Evolutionary conservation across 768 basidiomycete species (phyloP).

Genomic region (Suillus spraguei): DNA sequence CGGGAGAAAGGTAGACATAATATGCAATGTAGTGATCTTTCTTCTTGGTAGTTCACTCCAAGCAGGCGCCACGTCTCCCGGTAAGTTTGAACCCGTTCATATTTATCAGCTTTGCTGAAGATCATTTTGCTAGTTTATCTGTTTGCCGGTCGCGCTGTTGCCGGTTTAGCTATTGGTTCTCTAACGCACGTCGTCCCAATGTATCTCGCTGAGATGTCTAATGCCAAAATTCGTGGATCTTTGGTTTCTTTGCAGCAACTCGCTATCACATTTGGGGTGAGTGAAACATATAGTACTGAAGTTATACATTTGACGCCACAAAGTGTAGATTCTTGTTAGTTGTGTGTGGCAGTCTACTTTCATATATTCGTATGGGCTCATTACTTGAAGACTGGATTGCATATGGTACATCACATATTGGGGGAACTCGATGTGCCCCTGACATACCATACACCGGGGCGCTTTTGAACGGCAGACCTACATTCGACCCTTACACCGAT

Average conservation of each 20-base stretch:
- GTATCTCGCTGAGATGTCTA: conserved; percentile 42
- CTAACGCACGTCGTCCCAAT: conserved; percentile 32
- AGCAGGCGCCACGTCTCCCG: conserved; percentile 29
- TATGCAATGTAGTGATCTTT: conserved; percentile 32
- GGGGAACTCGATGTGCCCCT: conserved; percentile 34
- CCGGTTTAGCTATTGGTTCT: conserved; percentile 22
- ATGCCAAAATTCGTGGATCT: conserved; percentile 39
- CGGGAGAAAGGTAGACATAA: conserved; percentile 31
- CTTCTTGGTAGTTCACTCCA: conserved; percentile 34
- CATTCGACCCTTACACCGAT: conserved; percentile 31
- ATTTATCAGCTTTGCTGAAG: neutral
- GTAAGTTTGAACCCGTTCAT: conserved; percentile 13
- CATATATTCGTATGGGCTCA: no score
- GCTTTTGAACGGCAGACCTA: conserved; percentile 34
- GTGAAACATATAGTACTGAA: conserved; percentile 11
- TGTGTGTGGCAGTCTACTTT: conserved; percentile 22
- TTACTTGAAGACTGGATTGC: conserved; percentile 33
- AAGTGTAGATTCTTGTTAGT: conserved; percentile 32
- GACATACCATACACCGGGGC: conserved; percentile 32
- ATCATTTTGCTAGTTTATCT: conserved; percentile 23
- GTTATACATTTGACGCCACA: conserved; percentile 2
- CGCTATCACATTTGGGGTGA: conserved; percentile 37
- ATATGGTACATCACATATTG: conserved; percentile 36
- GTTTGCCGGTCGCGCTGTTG: conserved; percentile 33
- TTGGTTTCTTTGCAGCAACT: conserved; percentile 40